Evolutionary conservation across 192 early-diverging fungal genomes (phyloP).

Genomic region (Radiomyces spectabilis): DNA sequence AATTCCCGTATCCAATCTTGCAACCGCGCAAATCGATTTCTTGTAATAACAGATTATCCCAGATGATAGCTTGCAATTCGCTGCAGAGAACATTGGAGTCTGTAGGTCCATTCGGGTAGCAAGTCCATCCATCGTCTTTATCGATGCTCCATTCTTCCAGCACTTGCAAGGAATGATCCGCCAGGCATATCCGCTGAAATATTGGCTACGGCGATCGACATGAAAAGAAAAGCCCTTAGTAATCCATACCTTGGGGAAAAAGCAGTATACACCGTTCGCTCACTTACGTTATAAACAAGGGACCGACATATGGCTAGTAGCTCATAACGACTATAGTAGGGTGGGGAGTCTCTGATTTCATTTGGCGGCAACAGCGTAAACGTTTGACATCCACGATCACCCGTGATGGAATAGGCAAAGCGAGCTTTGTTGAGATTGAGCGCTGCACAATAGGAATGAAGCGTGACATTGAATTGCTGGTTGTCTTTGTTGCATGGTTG

Average conservation of each 20-base stretch:
- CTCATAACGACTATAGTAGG: slow-evolving; percentile 16
- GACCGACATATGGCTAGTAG: slow-evolving; percentile 21
- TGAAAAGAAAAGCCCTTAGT: background rate
- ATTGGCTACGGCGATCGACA: background rate
- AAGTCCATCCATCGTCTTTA: slow-evolving; percentile 19
- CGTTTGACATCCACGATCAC: background rate
- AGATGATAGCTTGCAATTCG: slow-evolving; percentile 18
- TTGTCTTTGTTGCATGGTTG: too few relatives aligned
- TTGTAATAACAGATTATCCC: too few relatives aligned
- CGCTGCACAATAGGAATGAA: slow-evolving; percentile 26
- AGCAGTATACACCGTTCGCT: background rate
- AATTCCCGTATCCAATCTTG: slow-evolving; percentile 3
- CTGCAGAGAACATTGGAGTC: slow-evolving; percentile 7
- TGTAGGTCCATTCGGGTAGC: background rate
- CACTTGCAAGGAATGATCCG: background rate
- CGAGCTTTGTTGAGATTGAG: slow-evolving; percentile 24
- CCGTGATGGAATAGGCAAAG: slow-evolving; percentile 5
- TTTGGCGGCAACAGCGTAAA: slow-evolving; percentile 9
- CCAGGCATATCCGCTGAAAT: slow-evolving; percentile 1
- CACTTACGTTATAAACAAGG: slow-evolving; percentile 16
- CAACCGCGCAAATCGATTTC: slow-evolving; percentile 10
- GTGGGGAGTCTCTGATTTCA: slow-evolving; percentile 7
- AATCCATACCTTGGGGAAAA: too few relatives aligned
- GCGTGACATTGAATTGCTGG: slow-evolving; percentile 5
- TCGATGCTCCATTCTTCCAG: slow-evolving; percentile 12